phyloP scores from a whole-genome alignment of 2,329 filamentous ascomycete genomes.

The Fusarium drepaniforme region DNA sequence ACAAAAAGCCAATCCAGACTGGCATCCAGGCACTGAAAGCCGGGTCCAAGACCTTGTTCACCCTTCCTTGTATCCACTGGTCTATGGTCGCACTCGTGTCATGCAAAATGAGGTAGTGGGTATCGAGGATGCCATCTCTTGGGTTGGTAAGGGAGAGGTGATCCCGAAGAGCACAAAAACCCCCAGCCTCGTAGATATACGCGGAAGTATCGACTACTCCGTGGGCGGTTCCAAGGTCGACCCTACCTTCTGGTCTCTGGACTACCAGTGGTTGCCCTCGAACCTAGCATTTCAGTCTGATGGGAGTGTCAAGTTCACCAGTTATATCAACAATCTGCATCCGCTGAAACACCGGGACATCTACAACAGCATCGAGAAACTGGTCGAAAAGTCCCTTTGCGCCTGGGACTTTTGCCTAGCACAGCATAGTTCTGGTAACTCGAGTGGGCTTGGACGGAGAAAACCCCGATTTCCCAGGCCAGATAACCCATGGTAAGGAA shows the following conservation, averaged over 20 bases:
- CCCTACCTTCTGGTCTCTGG: neutral
- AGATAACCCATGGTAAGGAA: neutral
- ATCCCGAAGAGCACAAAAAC: neutral
- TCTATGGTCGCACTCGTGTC: conserved; percentile 46
- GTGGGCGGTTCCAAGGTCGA: neutral
- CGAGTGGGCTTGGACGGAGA: neutral
- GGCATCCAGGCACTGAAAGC: conserved; percentile 17
- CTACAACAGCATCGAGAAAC: neutral
- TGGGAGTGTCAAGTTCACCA: neutral
- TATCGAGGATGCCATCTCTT: conserved; percentile 14
- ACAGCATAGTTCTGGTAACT: neutral
- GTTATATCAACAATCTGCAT: neutral
- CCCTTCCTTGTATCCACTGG: conserved; percentile 36
- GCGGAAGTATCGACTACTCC: neutral
- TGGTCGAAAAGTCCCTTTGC: neutral
- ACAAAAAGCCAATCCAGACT: neutral
- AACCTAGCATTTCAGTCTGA: neutral
- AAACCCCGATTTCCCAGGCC: neutral
- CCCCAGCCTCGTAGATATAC: neutral
- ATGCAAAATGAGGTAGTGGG: conserved; percentile 46
- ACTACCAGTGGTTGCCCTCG: neutral
- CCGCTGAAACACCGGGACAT: neutral
- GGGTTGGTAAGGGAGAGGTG: neutral
- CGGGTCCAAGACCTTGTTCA: conserved; percentile 23
- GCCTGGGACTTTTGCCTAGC: neutral